These are phyloP conservation scores for Elsinoe australis DNA, from an alignment of 2,329 filamentous ascomycete genomes.

Conservation along the genomic window DNA sequence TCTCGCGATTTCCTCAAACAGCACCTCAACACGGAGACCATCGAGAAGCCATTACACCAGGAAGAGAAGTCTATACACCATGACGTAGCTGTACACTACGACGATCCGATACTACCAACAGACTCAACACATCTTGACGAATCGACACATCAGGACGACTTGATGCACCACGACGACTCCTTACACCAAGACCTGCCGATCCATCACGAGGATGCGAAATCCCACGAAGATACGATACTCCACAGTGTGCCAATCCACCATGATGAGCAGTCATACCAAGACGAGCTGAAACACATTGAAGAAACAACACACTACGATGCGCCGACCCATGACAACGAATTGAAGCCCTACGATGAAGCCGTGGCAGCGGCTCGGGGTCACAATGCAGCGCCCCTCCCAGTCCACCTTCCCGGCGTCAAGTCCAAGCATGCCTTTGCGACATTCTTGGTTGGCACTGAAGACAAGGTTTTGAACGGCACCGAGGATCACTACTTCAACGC, in stretches of 20 bases:
- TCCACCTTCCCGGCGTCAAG: conserved; percentile 16
- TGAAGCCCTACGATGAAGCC: background rate
- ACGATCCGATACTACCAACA: background rate
- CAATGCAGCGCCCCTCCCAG: conserved; percentile 1
- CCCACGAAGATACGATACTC: background rate
- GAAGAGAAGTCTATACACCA: background rate
- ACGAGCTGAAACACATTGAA: background rate
- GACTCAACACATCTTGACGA: background rate
- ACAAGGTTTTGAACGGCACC: conserved; percentile 22
- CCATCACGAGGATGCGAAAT: background rate
- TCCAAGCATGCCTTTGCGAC: conserved; percentile 27
- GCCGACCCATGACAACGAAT: background rate
- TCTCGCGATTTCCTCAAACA: conserved; percentile 7
- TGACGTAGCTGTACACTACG: background rate
- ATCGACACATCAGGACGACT: background rate
- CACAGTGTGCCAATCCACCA: background rate
- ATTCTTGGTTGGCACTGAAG: conserved; percentile 24
- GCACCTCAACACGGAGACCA: background rate
- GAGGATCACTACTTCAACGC: conserved; percentile 29
- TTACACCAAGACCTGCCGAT: background rate
- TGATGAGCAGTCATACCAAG: background rate
- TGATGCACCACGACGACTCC: background rate
- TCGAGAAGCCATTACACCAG: background rate
- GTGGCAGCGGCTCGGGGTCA: background rate
- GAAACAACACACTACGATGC: background rate